Evolutionary conservation across 768 basidiomycete genomes (phyloP).

Genomic region (Leccinum broughii): DNA sequence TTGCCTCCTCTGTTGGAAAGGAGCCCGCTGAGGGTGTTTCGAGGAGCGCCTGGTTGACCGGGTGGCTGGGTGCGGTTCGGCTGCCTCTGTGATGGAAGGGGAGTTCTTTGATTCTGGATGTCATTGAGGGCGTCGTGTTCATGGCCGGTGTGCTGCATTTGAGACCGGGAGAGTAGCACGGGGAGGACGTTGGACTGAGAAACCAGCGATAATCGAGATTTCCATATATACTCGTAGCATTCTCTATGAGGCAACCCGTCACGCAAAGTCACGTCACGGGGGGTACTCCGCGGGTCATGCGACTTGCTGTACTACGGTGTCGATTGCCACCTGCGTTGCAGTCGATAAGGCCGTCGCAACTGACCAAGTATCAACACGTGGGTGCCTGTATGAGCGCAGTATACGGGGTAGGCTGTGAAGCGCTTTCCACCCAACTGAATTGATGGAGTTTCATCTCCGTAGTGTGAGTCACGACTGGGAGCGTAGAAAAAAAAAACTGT

Average conservation of each 20-base stretch:
- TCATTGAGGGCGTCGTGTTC: slow-evolving; percentile 14
- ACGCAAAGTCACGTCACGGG: neutral
- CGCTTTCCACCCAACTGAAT: slow-evolving; percentile 4
- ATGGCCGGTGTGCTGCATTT: slow-evolving; percentile 27
- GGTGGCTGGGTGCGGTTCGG: slow-evolving; percentile 17
- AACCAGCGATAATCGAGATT: slow-evolving; percentile 35
- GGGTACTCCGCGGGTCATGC: neutral
- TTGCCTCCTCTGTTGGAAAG: slow-evolving; percentile 45
- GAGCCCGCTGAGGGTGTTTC: slow-evolving; percentile 39
- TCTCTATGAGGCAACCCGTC: neutral
- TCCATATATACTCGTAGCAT: slow-evolving; percentile 32
- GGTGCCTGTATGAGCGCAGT: neutral
- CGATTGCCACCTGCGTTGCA: neutral
- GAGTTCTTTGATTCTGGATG: neutral
- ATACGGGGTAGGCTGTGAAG: neutral
- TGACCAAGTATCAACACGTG: neutral
- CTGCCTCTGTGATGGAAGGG: slow-evolving; percentile 12
- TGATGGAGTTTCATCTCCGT: slow-evolving; percentile 18
- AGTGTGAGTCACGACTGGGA: neutral
- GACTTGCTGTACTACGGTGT: slow-evolving; percentile 10
- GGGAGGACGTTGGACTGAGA: slow-evolving; percentile 17
- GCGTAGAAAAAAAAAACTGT: neutral
- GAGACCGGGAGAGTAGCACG: neutral
- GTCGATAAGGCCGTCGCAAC: neutral
- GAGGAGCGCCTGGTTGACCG: slow-evolving; percentile 14